These are phyloP conservation scores for Blastobotrys persicus DNA, from an alignment of 1,139 yeast species.

Conservation along the genomic window DNA sequence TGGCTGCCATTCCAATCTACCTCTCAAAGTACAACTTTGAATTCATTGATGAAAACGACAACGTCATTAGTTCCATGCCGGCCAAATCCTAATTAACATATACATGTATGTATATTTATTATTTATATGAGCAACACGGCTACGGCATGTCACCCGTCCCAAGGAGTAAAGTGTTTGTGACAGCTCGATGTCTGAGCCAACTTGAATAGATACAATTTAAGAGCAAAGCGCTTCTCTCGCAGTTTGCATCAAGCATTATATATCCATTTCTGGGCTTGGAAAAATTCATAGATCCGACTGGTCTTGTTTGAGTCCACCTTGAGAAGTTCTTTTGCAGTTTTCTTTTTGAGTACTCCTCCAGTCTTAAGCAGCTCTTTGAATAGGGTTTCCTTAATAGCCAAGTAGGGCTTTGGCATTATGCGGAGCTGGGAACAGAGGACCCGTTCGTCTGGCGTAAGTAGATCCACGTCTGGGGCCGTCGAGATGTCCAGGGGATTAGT, in stretches of 20 bases:
- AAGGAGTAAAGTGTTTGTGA: constrained; percentile 8
- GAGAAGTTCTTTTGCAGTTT: constrained; percentile 75
- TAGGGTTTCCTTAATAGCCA: constrained; percentile 88
- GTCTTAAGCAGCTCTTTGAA: constrained; percentile 84
- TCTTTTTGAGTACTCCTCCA: constrained; percentile 79
- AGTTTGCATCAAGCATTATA: constrained; percentile 7
- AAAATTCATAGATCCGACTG: constrained; percentile 84
- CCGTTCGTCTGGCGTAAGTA: constrained; percentile 82
- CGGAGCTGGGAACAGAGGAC: constrained; percentile 78
- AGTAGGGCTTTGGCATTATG: constrained; percentile 86
- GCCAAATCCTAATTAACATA: background rate
- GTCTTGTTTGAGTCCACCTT: constrained; percentile 87
- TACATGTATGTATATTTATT: background rate
- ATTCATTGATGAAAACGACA: constrained; percentile 26
- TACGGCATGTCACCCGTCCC: no score
- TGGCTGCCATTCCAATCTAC: constrained; percentile 37
- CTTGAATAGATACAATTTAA: no score
- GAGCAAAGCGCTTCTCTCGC: no score
- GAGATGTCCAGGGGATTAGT: constrained; percentile 59
- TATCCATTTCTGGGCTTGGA: constrained; percentile 87
- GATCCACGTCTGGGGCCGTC: constrained; percentile 77
- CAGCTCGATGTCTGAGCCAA: background rate
- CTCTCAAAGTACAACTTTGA: constrained; percentile 38
- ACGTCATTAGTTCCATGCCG: constrained; percentile 11
- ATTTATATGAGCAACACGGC: background rate